Evolutionary conservation across 352 stramenopile species (phyloP).

Genomic region (Phytopythium oedochilum): DNA sequence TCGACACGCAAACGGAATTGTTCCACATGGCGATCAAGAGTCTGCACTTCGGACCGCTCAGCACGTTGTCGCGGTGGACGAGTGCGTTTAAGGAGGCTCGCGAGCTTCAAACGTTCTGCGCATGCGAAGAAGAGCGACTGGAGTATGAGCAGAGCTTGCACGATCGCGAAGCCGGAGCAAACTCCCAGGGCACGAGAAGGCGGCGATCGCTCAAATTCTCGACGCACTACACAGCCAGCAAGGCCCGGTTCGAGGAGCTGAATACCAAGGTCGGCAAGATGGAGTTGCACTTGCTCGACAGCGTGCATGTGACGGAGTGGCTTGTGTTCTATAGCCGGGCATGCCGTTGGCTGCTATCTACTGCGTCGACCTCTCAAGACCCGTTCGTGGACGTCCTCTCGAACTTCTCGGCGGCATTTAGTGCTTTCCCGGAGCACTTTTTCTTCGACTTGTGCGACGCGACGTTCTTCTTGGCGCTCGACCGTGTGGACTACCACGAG

Average conservation of each 20-base stretch:
- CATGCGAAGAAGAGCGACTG: constrained; percentile 48
- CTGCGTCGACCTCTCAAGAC: constrained; percentile 32
- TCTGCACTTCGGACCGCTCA: constrained; percentile 62
- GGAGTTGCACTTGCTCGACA: constrained; percentile 54
- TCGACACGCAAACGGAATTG: constrained; percentile 48
- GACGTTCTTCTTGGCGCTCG: constrained; percentile 46
- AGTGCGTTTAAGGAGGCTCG: constrained; percentile 51
- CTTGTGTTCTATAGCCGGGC: constrained; percentile 48
- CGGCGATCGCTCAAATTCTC: constrained; percentile 35
- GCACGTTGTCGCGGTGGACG: constrained; percentile 46
- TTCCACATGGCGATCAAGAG: constrained; percentile 63
- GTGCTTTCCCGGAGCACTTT: constrained; percentile 62
- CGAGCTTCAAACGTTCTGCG: constrained; percentile 60
- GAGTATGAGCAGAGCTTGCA: constrained; percentile 23
- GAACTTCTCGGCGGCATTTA: constrained; percentile 41
- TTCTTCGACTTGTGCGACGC: constrained; percentile 72
- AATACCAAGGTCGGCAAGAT: constrained; percentile 37
- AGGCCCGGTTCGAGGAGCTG: constrained; percentile 47
- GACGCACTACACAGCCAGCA: constrained; percentile 55
- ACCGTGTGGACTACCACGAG: constrained; percentile 13
- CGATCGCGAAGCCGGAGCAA: background rate
- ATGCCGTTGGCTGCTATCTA: constrained; percentile 53
- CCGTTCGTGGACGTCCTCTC: constrained; percentile 35
- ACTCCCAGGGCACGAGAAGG: background rate
- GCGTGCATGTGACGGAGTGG: constrained; percentile 47